Evolutionary conservation across 148 eudicot genomes (phyloP).

Genomic region (Mesembryanthemum crystallinum): DNA sequence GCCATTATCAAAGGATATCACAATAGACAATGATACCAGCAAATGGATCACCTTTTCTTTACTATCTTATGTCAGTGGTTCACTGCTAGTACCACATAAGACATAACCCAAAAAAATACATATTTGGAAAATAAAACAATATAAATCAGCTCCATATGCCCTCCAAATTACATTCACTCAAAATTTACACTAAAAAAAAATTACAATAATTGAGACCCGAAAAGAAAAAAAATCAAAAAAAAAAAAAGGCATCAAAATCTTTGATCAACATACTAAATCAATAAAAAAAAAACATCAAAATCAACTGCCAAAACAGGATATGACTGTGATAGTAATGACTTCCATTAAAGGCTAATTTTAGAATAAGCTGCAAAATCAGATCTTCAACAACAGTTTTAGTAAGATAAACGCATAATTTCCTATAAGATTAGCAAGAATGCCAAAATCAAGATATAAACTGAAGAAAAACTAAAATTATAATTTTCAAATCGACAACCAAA

Average conservation of each 20-base stretch:
- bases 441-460: background rate
- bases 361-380: background rate
- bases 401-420: background rate
- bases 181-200: background rate
- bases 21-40: slow-evolving; percentile 32
- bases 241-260: background rate
- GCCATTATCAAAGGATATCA: slow-evolving; percentile 32
- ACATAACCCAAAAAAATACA: background rate
- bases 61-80: slow-evolving; percentile 2
- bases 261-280: background rate
- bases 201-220: background rate
- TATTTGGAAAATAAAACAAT: slow-evolving; percentile 11
- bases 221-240: background rate
- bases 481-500: background rate
- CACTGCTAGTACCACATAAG: background rate
- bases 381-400: background rate
- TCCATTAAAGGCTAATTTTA: background rate
- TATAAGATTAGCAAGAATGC: background rate
- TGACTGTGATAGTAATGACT: background rate
- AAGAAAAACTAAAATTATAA: too few relatives aligned
- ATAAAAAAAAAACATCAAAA: background rate
- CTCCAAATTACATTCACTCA: background rate
- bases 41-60: slow-evolving; percentile 19
- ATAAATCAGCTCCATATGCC: background rate
- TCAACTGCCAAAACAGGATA: background rate